phyloP scores from a whole-genome alignment of 78 protist genomes.

The Pelomyxa schiedti region DNA sequence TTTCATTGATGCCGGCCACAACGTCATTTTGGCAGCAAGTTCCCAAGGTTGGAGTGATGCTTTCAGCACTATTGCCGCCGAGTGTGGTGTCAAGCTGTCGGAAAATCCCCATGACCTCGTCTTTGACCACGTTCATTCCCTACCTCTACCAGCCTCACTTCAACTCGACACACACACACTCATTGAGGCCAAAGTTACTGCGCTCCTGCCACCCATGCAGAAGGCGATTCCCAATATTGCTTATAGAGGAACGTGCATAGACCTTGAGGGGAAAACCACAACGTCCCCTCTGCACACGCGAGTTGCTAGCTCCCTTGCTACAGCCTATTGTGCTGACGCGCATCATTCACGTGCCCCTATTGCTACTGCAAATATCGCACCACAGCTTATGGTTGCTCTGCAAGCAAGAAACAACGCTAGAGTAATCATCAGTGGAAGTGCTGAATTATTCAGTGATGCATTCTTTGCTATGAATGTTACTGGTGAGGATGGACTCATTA shows the following conservation, averaged over 20 bases:
- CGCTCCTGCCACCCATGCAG: no score
- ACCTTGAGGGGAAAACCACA: no score
- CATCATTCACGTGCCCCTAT: not conserved
- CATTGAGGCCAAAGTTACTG: no score
- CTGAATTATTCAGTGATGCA: slow-evolving; percentile 15
- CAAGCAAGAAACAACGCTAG: slow-evolving; percentile 55
- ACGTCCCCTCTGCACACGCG: no score
- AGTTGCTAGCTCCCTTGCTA: no score
- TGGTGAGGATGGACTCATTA: not conserved
- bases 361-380: no score
- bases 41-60: not conserved
- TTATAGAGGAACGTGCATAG: no score
- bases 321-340: not conserved
- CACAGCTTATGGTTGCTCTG: slow-evolving; percentile 34
- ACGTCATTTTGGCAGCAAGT: slow-evolving; percentile 15
- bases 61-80: slow-evolving; percentile 18
- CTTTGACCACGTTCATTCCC: no score
- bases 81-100: slow-evolving; percentile 22
- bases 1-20: slow-evolving; percentile 16
- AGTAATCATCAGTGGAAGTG: slow-evolving; percentile 17
- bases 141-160: no score
- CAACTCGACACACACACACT: no score
- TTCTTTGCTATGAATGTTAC: not conserved
- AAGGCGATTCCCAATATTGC: no score
- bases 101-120: no score